A percentile compares a stretch with the other conserved stretches of the same genome.
phyloP scores from a whole-genome alignment of 176 grass and related monocot genomes.

The Phragmites australis region DNA sequence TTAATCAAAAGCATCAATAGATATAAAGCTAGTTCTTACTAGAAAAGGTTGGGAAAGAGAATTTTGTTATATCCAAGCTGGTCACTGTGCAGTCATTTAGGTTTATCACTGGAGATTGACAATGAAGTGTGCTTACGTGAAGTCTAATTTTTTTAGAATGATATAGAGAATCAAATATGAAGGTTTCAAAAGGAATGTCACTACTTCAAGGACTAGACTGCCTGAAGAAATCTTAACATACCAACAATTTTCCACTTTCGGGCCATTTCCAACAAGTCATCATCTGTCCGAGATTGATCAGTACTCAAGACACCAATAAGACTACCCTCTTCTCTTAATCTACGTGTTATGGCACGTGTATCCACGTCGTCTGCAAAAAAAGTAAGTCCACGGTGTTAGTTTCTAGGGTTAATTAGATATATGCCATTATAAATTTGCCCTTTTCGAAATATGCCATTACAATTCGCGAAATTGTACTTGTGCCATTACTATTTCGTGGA shows the following conservation, averaged over 20 bases:
- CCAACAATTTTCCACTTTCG: conserved; percentile 93
- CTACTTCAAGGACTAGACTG: background rate
- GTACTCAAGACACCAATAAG: conserved; percentile 96
- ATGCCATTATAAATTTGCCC: too few relatives aligned
- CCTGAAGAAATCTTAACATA: conserved; percentile 40
- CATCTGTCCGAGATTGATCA: conserved; percentile 66
- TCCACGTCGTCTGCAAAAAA: conserved; percentile 78
- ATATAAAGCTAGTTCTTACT: background rate
- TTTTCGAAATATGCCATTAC: too few relatives aligned
- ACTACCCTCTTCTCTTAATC: conserved; percentile 94
- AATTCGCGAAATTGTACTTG: too few relatives aligned
- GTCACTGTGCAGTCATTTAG: background rate
- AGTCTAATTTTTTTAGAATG: background rate
- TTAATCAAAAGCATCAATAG: background rate
- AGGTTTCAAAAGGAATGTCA: background rate
- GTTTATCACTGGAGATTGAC: background rate
- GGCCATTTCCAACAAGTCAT: conserved; percentile 74
- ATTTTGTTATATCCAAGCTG: background rate
- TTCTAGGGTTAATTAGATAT: too few relatives aligned
- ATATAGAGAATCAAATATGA: background rate
- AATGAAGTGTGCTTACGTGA: background rate
- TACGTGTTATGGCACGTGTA: conserved; percentile 86
- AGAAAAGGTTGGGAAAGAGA: background rate
- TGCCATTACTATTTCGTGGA: too few relatives aligned
- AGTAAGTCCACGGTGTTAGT: background rate